phyloP scores from a whole-genome alignment of 176 grass and related monocot genomes.

The Bothriochloa decipiens region DNA sequence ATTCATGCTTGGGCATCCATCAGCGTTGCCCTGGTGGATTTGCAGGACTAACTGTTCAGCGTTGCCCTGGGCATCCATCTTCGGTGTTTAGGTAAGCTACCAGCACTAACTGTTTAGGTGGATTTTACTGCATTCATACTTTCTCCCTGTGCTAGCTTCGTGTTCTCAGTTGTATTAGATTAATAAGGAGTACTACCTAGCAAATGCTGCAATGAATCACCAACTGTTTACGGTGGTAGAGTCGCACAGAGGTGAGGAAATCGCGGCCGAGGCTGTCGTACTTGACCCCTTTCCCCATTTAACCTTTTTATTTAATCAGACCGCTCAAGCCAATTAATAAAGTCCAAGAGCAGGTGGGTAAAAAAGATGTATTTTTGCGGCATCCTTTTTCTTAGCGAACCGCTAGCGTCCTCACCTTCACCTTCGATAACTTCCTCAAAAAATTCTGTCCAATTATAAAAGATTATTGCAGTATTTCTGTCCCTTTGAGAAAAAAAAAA shows the following conservation, averaged over 20 bases:
- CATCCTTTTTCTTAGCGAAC: background rate
- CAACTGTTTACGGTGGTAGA: slow-evolving; percentile 2
- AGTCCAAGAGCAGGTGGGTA: background rate
- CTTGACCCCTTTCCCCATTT: slow-evolving; percentile 6
- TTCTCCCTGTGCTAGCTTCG: background rate
- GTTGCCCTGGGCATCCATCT: too few relatives aligned
- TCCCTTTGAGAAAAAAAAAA: background rate
- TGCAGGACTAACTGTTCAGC: too few relatives aligned
- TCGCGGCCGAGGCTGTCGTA: background rate
- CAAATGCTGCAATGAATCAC: background rate
- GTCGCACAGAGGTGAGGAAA: background rate
- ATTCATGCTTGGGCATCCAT: too few relatives aligned
- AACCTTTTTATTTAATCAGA: slow-evolving; percentile 11
- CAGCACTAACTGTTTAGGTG: background rate
- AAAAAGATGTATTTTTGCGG: background rate
- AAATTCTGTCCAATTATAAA: too few relatives aligned
- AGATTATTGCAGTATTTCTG: slow-evolving; percentile 5
- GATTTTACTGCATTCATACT: background rate
- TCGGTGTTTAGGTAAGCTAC: background rate
- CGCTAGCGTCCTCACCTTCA: slow-evolving; percentile 19
- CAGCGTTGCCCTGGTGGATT: too few relatives aligned
- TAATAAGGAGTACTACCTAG: too few relatives aligned
- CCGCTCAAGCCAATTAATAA: background rate
- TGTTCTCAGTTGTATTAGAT: background rate
- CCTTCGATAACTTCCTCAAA: background rate